These are phyloP conservation scores for Simmondsia chinensis DNA, from an alignment of 148 eudicot genomes.

Conservation along the genomic window DNA sequence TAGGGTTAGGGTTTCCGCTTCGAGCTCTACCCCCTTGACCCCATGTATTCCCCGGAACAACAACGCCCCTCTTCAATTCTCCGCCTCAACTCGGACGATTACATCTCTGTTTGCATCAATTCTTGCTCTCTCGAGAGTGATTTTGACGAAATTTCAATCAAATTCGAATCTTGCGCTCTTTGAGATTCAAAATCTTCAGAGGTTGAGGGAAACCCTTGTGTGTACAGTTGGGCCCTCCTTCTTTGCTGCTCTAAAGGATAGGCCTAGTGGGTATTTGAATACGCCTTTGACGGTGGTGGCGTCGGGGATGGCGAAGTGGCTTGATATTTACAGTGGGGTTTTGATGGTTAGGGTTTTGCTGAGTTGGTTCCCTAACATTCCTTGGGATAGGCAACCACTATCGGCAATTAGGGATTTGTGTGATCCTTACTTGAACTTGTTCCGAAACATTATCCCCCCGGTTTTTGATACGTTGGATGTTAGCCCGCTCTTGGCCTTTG, in stretches of 20 bases:
- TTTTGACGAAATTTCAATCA: constrained; percentile 12
- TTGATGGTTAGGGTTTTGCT: constrained; percentile 79
- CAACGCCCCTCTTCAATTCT: background rate
- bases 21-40: background rate
- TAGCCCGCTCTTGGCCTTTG: constrained; percentile 67
- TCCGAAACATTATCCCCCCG: constrained; percentile 68
- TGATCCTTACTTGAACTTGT: constrained; percentile 66
- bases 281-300: constrained; percentile 63
- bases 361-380: constrained; percentile 73
- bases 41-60: background rate
- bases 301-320: constrained; percentile 59
- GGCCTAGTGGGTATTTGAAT: constrained; percentile 28
- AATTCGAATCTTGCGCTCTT: constrained; percentile 7
- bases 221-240: constrained; percentile 39
- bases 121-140: constrained; percentile 20
- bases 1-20: too few relatives aligned
- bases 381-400: constrained; percentile 74
- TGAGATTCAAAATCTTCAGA: constrained; percentile 7
- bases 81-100: constrained; percentile 3
- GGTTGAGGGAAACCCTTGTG: constrained; percentile 12
- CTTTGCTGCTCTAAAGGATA: constrained; percentile 42
- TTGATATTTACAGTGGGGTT: constrained; percentile 56
- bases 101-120: constrained; percentile 29
- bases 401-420: constrained; percentile 73
- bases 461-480: constrained; percentile 54